Evolutionary conservation across 2,329 filamentous ascomycete species (phyloP), one percentile per base, ranked within the genome.

Genomic region (Pseudogymnoascus sp.): DNA sequence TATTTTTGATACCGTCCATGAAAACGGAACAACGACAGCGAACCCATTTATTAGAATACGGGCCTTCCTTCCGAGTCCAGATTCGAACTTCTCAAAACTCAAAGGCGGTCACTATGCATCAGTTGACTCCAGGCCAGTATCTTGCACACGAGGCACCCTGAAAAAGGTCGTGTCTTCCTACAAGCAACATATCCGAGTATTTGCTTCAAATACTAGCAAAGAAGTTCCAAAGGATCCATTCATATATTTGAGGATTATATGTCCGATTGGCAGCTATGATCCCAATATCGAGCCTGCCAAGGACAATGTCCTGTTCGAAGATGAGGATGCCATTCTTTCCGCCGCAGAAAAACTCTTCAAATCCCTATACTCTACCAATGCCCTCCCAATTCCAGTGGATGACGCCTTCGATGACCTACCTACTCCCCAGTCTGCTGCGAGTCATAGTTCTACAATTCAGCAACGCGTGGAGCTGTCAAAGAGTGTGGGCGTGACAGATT

Each of bases 281-380:
- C 78, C 81, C 1, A 93, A 92, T 67, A 74, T 92, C 5, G 85
- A 91, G 64, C 83, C 88, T 3, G 78, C 84, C 3, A 93, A 93
- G 70, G 85, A 90, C 63, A 84, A 91, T 68, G 80, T 93, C 1
- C 69, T 91, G 0, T 91, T 93, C 69, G 77, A 77, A 4, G 77
- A 90, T 60, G 81, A 86, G 25, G 67, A 58, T 40, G 35, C 71
- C 1, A 66, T 84, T 2, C n/a, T 82, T 2, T 66, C 69, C 4
- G 72, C 66, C 33, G 64, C 69, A n/a, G 71, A 73, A 40, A 63
- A 62, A 3, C 52, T 70, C 5, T 71, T 74, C 55, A 68, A 65
- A 45, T 63, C 64, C 6, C 28, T 72, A 1, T 74, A 55, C 49
- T 55, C 28, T 33, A 21, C 28, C 49, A 33, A 21, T 55, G 21